Conservation (phyloP, 306 rosid genomes). For the Fragaria nilgerrensis region DNA sequence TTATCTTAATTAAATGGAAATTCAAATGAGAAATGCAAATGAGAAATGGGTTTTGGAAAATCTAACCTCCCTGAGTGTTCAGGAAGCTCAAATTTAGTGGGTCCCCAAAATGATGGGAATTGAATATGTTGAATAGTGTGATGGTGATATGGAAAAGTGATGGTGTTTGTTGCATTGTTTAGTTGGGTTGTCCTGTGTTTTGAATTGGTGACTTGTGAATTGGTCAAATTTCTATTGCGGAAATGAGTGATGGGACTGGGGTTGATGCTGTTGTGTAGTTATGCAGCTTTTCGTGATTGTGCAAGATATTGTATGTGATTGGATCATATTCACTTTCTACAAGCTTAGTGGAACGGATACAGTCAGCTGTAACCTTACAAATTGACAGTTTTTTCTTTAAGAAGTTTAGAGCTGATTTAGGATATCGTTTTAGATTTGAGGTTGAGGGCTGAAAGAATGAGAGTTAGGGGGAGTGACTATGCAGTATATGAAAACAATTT, state of each 20-base stretch:
- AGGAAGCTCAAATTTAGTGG: slow-evolving; percentile 9
- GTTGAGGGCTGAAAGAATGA: not conserved
- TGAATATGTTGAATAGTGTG: not conserved
- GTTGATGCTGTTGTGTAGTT: not conserved
- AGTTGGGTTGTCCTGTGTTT: not conserved
- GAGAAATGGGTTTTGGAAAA: not conserved
- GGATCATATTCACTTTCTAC: not conserved
- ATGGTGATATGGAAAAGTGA: slow-evolving; percentile 9
- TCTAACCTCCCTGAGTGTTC: not conserved
- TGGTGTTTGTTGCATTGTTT: not conserved
- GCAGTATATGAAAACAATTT: not conserved
- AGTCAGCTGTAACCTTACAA: not conserved
- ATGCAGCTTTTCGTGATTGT: not conserved
- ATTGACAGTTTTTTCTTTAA: not conserved
- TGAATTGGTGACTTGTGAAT: slow-evolving; percentile 9
- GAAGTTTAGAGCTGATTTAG: not conserved
- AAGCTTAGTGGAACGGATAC: not conserved
- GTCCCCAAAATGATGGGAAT: slow-evolving; percentile 1
- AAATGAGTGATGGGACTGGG: slow-evolving; percentile 6
- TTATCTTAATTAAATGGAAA: not conserved
- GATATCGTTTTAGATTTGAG: not conserved
- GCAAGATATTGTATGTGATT: not conserved
- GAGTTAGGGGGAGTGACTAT: not conserved
- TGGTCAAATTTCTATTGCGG: not conserved
- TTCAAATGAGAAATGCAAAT: not conserved